phyloP scores from a whole-genome alignment of 495 filamentous ascomycete species.

The Penicillium macrosclerotiorum region DNA sequence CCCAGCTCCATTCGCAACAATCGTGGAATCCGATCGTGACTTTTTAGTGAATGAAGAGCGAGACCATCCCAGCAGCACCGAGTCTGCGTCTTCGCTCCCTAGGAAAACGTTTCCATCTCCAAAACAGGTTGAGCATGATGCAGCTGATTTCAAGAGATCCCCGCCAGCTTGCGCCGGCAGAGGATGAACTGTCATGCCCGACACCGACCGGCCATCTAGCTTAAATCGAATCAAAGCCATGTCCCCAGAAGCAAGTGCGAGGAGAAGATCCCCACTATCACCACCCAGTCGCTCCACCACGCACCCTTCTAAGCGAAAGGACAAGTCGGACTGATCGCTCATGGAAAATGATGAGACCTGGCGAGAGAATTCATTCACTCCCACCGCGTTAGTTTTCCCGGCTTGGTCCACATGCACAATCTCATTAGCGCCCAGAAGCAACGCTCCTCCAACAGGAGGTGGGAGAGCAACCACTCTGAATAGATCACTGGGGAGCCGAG shows the following conservation, averaged over 20 bases:
- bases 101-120: constrained; percentile 75
- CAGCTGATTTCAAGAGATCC: constrained; percentile 55
- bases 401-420: constrained; percentile 95
- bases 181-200: constrained; percentile 68
- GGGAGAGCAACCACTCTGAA: constrained; percentile 82
- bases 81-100: constrained; percentile 82
- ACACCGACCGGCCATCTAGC: constrained; percentile 90
- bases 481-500: constrained; percentile 82
- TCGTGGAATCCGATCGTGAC: constrained; percentile 47
- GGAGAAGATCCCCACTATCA: constrained; percentile 75
- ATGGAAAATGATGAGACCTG: constrained; percentile 76
- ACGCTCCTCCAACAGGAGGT: constrained; percentile 79
- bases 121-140: constrained; percentile 67
- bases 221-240: constrained; percentile 77
- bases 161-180: constrained; percentile 61
- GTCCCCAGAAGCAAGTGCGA: constrained; percentile 76
- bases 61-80: constrained; percentile 76
- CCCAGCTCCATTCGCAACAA: constrained; percentile 42
- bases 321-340: constrained; percentile 79
- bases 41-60: constrained; percentile 51
- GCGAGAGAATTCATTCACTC: constrained; percentile 87
- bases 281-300: constrained; percentile 69
- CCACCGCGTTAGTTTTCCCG: constrained; percentile 88
- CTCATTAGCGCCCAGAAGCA: constrained; percentile 85
- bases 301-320: constrained; percentile 79